Base-by-base conservation (phyloP, 2,329 filamentous ascomycete genomes). In the Aciculosporium take region DNA sequence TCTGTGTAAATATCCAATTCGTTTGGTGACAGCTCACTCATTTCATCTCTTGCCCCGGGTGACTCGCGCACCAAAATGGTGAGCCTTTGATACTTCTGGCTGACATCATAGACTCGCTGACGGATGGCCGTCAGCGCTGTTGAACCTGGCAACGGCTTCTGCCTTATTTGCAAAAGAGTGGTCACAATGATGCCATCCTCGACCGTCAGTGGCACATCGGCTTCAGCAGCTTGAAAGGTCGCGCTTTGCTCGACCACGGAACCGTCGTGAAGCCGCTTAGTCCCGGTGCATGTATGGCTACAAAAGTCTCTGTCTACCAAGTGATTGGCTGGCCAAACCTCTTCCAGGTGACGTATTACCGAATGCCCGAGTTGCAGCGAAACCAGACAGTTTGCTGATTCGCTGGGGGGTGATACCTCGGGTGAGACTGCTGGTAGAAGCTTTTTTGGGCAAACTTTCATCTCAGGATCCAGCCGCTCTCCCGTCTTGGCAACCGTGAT, bases 191-290 rank as follows among this genome's bases (percentile, higher is more conserved):
- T 62, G 0, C 83, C 86, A 0, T 72, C 76, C 0, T 65, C 67
- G 0, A 84, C 76, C 0, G 84, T 84, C 5, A 88, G 51, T 1
- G 81, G 72, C 3, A 94, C 59, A 51, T 94, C 87, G 3, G 84
- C 80, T 55, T 86, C 81, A 5, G 65, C 60, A 1, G 61, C 59
- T 1, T 71, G 56, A 0, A 60, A 48, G 0, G 10, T 15, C 17
- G 21, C 7, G 18, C 15, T 18, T 10, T 12, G 24, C 10, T 8
- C 13, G 8, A 12, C 9, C 12, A 24, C 2, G 13, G 37, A 29
- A 18, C 27, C 27, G 12, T 20, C 57, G 56, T 41, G 5, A 52
- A 56, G 34, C 63, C 60, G 47, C 64, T 57, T 5, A 21, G 42
- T 21, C 54, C 53, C 4, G 57, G 57, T 44, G 15, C 7, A 7